Evolutionary conservation across 306 rosid species (phyloP), one percentile per base, ranked within the genome.

Genomic region (Vigna angularis): DNA sequence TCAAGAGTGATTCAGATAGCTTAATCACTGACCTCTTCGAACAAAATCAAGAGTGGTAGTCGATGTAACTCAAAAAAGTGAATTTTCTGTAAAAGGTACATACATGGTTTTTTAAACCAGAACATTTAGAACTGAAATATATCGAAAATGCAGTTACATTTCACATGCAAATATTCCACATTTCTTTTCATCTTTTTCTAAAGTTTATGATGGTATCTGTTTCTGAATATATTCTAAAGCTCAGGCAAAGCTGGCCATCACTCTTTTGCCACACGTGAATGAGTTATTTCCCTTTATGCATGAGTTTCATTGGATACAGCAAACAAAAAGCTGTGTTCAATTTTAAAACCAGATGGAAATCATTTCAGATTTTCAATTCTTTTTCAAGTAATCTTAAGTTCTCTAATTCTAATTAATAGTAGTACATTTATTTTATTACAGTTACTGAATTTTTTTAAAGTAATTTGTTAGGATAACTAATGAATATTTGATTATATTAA

Each of bases 321-420:
- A 64, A 55, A 64, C 20, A 72, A 53, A 28, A 45, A 56, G 70
- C 48, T 76, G 6, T 7, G 70, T 70, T 73, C 85, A 69, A 50
- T 69, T 75, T 22, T 17, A 24, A 24, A 24, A 16, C 17, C 26
- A 24, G 64, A 5, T 3, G 58, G 18, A 0, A 22, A 5, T 32
- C 38, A 4, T 32, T 32, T 32, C 38, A 5, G 6, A 32, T 32
- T 32, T 32, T 32, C 6, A 32, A 32, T 32, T 32, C 38, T 32
- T 32, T 32, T 32, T 32, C 32, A 5, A 32, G 38, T 32, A 4
- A 8, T 36, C 40, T 36, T 36, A 36, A 36, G 9, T 36, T 36
- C 6, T 36, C 40, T 36, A 6, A 36, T 36, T 36, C 40, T 36
- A 36, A 36, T 30, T 30, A 36, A 5, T 36, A 36, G 40, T 1